Percentiles rank a stretch among this genome's conserved stretches.
phyloP scores from a whole-genome alignment of 768 basidiomycete genomes.

The Boletus subparvulus region DNA sequence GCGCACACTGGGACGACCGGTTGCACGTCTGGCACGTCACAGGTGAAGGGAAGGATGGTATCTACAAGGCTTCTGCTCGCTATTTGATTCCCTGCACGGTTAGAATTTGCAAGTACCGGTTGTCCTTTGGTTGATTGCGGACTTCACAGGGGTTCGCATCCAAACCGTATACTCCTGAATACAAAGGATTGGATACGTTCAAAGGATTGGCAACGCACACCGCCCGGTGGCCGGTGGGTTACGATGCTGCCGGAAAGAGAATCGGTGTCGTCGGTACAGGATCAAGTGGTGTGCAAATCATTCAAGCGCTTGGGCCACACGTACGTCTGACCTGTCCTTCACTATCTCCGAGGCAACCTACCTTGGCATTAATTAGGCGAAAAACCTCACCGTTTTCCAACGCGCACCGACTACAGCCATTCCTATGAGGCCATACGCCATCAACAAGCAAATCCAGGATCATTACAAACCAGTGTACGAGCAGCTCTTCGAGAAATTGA shows the following conservation, averaged over 20 bases:
- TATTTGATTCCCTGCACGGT: constrained; percentile 8
- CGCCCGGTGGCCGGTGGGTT: constrained; percentile 5
- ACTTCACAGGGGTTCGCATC: constrained; percentile 1
- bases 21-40: constrained; percentile 8
- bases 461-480: constrained; percentile 7
- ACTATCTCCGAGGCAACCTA: background rate
- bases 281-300: constrained; percentile 7
- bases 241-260: constrained; percentile 6
- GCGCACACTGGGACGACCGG: constrained; percentile 9
- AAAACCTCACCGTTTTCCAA: constrained; percentile 11
- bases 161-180: constrained; percentile 7
- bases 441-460: constrained; percentile 11
- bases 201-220: constrained; percentile 6
- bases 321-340: background rate
- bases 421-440: constrained; percentile 5
- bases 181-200: constrained; percentile 4
- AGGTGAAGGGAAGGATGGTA: background rate
- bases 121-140: background rate
- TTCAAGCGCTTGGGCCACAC: constrained; percentile 3
- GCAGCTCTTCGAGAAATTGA: constrained; percentile 3
- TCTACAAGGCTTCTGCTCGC: constrained; percentile 5
- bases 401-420: constrained; percentile 7
- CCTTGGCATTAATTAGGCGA: background rate
- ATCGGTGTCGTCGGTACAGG: constrained; percentile 11
- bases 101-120: background rate